Evolutionary conservation across 495 filamentous ascomycete genomes (phyloP).

Genomic region (Aspergillus egyptiacus): DNA sequence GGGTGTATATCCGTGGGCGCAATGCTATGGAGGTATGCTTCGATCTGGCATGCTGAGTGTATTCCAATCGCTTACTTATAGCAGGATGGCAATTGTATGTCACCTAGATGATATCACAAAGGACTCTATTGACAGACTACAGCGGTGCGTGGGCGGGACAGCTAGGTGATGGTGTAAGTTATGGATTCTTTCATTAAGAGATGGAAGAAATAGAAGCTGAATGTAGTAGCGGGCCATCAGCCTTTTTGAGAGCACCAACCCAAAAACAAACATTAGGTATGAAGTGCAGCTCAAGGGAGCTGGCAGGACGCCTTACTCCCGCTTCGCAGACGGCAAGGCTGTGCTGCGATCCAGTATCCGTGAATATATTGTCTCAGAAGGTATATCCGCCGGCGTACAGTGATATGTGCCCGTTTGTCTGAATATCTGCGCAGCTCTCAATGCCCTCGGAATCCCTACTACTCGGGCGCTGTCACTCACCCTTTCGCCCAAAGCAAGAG

Average conservation of each 20-base stretch:
- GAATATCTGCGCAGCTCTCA: conserved; percentile 43
- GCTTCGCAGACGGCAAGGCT: conserved; percentile 96
- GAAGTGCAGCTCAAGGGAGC: conserved; percentile 94
- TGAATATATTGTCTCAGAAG: conserved; percentile 88
- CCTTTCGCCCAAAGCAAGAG: conserved; percentile 62
- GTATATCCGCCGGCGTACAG: conserved; percentile 18
- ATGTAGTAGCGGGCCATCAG: conserved; percentile 66
- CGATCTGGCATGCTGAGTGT: background rate
- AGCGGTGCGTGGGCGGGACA: conserved; percentile 88
- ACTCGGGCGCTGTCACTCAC: conserved; percentile 82
- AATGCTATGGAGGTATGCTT: conserved; percentile 80
- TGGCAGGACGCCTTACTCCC: conserved; percentile 85
- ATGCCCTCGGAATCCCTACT: conserved; percentile 77
- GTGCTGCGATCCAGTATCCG: conserved; percentile 86
- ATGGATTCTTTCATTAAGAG: background rate
- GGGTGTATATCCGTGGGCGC: conserved; percentile 89
- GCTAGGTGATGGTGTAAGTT: conserved; percentile 71
- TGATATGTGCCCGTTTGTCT: background rate
- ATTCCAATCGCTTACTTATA: conserved; percentile 8
- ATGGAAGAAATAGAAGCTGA: conserved; percentile 5
- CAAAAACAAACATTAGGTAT: conserved; percentile 62
- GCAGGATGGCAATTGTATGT: conserved; percentile 53
- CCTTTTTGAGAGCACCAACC: conserved; percentile 84
- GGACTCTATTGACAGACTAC: conserved; percentile 13
- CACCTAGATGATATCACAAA: background rate